Conservation (phyloP, 2,329 filamentous ascomycete species). For the Apiospora pterosperma region DNA sequence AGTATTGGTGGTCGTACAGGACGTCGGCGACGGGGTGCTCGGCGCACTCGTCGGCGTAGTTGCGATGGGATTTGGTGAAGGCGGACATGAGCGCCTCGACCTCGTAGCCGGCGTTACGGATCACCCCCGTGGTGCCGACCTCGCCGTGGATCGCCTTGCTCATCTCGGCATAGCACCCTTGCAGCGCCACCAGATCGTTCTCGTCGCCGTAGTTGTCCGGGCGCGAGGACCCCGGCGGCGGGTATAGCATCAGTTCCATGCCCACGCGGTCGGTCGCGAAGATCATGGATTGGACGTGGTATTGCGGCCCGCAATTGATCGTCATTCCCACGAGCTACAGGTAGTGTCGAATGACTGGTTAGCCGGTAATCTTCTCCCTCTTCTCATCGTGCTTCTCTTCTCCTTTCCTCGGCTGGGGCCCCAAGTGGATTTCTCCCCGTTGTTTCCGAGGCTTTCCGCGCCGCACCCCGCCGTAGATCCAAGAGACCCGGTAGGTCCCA, state of each 20-base stretch:
- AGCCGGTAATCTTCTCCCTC: neutral
- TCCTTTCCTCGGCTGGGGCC: neutral
- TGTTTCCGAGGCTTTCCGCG: neutral
- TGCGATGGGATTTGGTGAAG: conserved; percentile 18
- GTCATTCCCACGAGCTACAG: conserved; percentile 34
- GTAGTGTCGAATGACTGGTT: neutral
- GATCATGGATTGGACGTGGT: conserved; percentile 35
- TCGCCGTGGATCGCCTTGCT: conserved; percentile 27
- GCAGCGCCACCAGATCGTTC: conserved; percentile 23
- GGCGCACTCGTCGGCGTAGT: conserved; percentile 21
- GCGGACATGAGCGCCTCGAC: conserved; percentile 31
- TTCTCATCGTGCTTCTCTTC: neutral
- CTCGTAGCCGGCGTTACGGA: conserved; percentile 27
- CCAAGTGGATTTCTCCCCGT: neutral
- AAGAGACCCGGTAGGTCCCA: too few species aligned
- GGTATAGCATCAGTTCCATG: conserved; percentile 32
- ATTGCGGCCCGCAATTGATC: conserved; percentile 29
- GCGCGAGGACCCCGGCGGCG: conserved; percentile 14
- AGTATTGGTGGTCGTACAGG: conserved; percentile 25
- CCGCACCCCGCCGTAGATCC: neutral
- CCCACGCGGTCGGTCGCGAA: conserved; percentile 35
- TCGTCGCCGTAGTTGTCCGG: conserved; percentile 21
- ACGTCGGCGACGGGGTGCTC: conserved; percentile 19
- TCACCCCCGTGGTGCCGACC: conserved; percentile 25
- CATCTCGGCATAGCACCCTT: conserved; percentile 25